These are phyloP conservation scores for Ballota nigra DNA, from an alignment of 257 asterid genomes.

Conservation along the genomic window DNA sequence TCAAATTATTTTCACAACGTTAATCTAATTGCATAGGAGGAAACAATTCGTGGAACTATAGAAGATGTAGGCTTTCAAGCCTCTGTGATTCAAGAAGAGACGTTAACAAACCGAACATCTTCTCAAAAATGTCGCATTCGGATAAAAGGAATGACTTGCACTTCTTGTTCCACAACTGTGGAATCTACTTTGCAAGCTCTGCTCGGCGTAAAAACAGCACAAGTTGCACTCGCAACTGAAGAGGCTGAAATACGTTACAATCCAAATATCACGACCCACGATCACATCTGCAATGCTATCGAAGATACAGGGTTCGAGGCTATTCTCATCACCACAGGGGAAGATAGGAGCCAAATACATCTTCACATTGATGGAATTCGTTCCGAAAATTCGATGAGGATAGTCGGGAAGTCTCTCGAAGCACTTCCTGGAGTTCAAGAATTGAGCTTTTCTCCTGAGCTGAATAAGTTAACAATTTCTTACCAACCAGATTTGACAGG, in stretches of 20 bases:
- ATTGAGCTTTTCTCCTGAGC: slow-evolving; percentile 28
- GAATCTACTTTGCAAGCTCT: slow-evolving; percentile 45
- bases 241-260: slow-evolving; percentile 52
- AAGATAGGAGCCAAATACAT: slow-evolving; percentile 36
- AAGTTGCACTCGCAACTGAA: slow-evolving; percentile 50
- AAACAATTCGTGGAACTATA: slow-evolving; percentile 42
- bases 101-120: slow-evolving; percentile 16
- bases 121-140: slow-evolving; percentile 43
- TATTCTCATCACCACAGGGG: slow-evolving; percentile 43
- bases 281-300: slow-evolving; percentile 34
- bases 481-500: slow-evolving; percentile 58
- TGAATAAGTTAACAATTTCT: slow-evolving; percentile 36
- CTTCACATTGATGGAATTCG: slow-evolving; percentile 49
- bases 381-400: slow-evolving; percentile 32
- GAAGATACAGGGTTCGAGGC: slow-evolving; percentile 53
- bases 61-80: slow-evolving; percentile 67
- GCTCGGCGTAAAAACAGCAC: slow-evolving; percentile 49
- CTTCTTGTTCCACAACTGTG: slow-evolving; percentile 54
- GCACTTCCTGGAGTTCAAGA: slow-evolving; percentile 55
- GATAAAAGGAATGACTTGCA: slow-evolving; percentile 54
- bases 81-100: slow-evolving; percentile 31
- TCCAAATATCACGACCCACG: slow-evolving; percentile 34
- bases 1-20: too few relatives aligned
- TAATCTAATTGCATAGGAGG: too few relatives aligned
- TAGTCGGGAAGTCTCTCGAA: slow-evolving; percentile 37